These are phyloP conservation scores for Pythium biforme DNA, from an alignment of 352 stramenopile species.

Conservation along the genomic window DNA sequence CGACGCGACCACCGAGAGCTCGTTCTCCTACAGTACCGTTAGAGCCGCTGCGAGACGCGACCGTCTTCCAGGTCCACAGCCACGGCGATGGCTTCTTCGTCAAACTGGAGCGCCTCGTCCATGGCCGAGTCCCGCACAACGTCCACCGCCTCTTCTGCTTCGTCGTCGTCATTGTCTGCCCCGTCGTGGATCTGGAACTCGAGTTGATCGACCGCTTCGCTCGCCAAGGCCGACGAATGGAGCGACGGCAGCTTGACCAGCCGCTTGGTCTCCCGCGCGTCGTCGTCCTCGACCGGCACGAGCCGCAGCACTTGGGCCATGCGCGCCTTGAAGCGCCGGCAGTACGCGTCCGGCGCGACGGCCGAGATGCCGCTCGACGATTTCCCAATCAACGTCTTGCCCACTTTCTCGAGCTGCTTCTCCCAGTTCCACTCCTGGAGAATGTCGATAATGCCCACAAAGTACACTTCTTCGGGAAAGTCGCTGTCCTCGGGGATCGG, in stretches of 20 bases:
- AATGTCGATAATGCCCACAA: constrained; percentile 85
- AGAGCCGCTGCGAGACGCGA: constrained; percentile 9
- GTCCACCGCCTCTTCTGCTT: background rate
- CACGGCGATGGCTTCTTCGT: constrained; percentile 20
- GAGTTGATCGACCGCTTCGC: background rate
- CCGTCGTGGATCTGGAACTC: constrained; percentile 12
- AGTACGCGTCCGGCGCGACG: constrained; percentile 60
- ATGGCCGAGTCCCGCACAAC: constrained; percentile 2
- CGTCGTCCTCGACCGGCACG: background rate
- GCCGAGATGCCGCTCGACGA: constrained; percentile 64
- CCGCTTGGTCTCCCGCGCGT: constrained; percentile 16
- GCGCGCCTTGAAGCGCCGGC: constrained; percentile 60
- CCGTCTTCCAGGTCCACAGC: constrained; percentile 21
- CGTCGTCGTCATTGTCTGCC: background rate
- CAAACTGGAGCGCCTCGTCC: constrained; percentile 14
- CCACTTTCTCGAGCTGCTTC: constrained; percentile 71
- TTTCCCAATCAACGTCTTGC: constrained; percentile 73
- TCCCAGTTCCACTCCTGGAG: constrained; percentile 83
- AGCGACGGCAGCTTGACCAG: constrained; percentile 20
- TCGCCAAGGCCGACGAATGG: constrained; percentile 1
- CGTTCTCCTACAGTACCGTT: background rate
- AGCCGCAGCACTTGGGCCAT: constrained; percentile 47
- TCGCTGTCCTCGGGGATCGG: constrained; percentile 28
- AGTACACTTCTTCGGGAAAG: constrained; percentile 61
- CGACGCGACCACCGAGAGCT: background rate